Evolutionary conservation across 345 rosid genomes (phyloP), one percentile per base, ranked within the genome.

Genomic region (Reutealis trisperma): DNA sequence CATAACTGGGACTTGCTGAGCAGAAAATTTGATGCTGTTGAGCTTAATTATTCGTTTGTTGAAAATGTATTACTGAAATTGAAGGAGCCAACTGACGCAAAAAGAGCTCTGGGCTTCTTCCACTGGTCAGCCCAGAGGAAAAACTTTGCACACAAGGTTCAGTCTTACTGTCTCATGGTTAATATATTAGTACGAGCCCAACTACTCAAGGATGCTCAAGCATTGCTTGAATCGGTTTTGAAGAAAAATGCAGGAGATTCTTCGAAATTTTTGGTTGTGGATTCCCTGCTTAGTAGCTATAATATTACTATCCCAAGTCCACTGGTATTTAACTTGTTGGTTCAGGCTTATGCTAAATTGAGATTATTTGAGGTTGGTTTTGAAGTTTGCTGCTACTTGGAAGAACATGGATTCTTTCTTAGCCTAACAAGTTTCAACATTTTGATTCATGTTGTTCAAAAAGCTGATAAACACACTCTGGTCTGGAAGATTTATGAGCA

Each of bases 401-500:
- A 75, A 34, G 81, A 84, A 45, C 86, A 59, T 49, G 93, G 97
- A 70, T 89, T 93, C 79, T 75, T 78, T 13, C 47, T 81, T 13
- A 88, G 89, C 72, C 83, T 93, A 8, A 77, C 79, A 52, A 94
- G 84, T 63, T 82, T 86, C 73, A 91, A 94, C 68, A 82, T 81
- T 67, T 55, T 91, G 84, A 79, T 94, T 75, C 90, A 91, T 73
- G 85, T 80, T 71, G 80, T 78, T 60, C 86, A 84, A 69, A 94
- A 86, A 82, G 91, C 94, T 73, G 83, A 88, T 70, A 78, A 80
- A 75, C 67, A 62, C 63, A 68, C 67, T 44, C 78, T 93, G 30
- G 83, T 87, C 18, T 94, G 98, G 98, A 88, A 79, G 47, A 85
- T 94, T 61, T 94, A 93, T 61, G 92, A 90, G 84, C 76, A 58